Base-by-base conservation (phyloP, 208 protist species). In the Crithidia bombi region DNA sequence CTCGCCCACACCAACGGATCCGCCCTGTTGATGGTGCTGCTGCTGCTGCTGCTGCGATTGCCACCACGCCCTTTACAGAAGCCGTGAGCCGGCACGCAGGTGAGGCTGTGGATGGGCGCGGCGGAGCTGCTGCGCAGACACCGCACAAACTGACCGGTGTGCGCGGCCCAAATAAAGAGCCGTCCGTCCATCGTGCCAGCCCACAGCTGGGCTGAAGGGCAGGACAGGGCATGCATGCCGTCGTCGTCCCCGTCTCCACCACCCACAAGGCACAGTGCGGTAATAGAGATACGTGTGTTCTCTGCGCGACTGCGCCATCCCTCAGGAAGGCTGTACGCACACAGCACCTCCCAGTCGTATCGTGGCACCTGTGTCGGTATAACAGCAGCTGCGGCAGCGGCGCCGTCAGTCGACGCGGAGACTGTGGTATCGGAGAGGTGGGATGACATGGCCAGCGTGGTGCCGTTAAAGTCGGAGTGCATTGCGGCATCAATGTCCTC, bases 151-250 rank as follows among this genome's bases (percentile, higher is more conserved):
- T 51, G 44, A 0, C 57, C 61, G 9, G 63, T 82, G 21, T 56
- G 28, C 14, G 66, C 71, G 19, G 81, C 52, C 82, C 82, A 87
- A 26, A 83, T 65, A n/a, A 78, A 52, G 19, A 87, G 63, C 3
- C 68, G 67, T 2, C 78, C 82, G 36, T 65, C 57, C 19, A 54
- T 32, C 11, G 78, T 83, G 35, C 82, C 78, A 28, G 78, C 78
- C 82, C 82, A 87, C 5, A 87, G 52, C 57, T 69, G 62, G 15
- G 36, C 61, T 0, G 54, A 43, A n/a, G 28, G 21, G 35, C 21
- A 11, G 5, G 33, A 21, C 21, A 38, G 11, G 19, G 54, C 23
- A 7, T n/a, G n/a, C n/a, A 17, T 26, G 39, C 14, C 28, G 30
- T 49, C 21, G 44, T 21, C 30, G 19, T 32, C 35, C 33, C 30